Evolutionary conservation across 768 basidiomycete species (phyloP).

Genomic region (Pleurotus giganteus): DNA sequence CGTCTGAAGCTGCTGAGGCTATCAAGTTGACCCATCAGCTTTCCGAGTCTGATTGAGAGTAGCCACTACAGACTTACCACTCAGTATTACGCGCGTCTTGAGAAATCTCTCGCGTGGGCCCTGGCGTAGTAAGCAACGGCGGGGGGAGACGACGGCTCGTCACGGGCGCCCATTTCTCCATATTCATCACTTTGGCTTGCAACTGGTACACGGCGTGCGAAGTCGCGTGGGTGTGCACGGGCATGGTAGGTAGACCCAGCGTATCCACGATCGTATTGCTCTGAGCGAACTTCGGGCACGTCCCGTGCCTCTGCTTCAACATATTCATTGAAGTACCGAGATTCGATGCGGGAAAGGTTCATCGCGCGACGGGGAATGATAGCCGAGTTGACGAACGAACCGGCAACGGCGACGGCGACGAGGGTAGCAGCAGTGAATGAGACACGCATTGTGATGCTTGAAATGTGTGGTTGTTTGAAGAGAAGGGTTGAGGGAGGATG

Average conservation of each 20-base stretch:
- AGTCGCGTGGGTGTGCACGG: constrained; percentile 7
- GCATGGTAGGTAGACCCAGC: constrained; percentile 8
- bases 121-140: constrained; percentile 1
- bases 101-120: constrained; percentile 5
- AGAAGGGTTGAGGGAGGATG: not conserved
- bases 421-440: constrained; percentile 11
- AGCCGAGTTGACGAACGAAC: constrained; percentile 8
- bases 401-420: constrained; percentile 8
- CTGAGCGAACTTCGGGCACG: constrained; percentile 2
- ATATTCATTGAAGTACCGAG: constrained; percentile 1
- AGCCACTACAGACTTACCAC: not conserved
- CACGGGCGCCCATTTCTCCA: constrained; percentile 3
- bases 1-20: too few species aligned
- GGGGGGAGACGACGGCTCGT: not conserved
- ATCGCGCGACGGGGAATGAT: constrained; percentile 6
- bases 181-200: not conserved
- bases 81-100: constrained; percentile 1
- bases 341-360: constrained; percentile 6
- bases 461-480: not conserved
- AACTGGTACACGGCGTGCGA: not conserved
- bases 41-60: not conserved
- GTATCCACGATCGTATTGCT: constrained; percentile 7
- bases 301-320: constrained; percentile 3
- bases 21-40: too few species aligned
- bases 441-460: constrained; percentile 6